Evolutionary conservation across 1,284 basidiomycete genomes (phyloP), one percentile per base, ranked within the genome.

Genomic region (Anthracocystis panici-leucophaei): DNA sequence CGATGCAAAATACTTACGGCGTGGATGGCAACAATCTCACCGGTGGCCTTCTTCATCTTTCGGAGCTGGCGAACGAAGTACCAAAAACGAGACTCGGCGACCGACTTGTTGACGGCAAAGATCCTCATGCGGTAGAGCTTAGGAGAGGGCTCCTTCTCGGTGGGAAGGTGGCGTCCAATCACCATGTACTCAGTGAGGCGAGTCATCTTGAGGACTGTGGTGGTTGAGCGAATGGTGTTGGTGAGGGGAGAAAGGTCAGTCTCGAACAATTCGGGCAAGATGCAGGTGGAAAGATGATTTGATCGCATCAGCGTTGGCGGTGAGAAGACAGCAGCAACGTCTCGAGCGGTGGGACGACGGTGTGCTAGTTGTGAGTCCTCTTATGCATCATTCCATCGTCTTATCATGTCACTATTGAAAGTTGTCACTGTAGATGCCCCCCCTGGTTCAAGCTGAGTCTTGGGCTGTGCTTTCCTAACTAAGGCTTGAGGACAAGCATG

Each of bases 101-200:
- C 94, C 80, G 97, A 88, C 82, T 97, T 94, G 87, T 99, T 99
- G 82, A 93, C 93, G 78, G 97, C 96, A 86, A 99, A 99, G 87
- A 99, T 97, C 87, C 96, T 92, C 96, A 99, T 99, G 85, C 97
- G 93, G 90, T 93, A 98, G 87, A 94, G 93, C 89, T 98, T 97
- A 78, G 96, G 96, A 77, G 90, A 92, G 66, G 94, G 93, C 82
- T 97, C 93, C 79, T 90, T 87, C 89, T 95, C 94, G 66, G 95
- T 95, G 85, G 96, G 96, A 85, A 98, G 89, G 88, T 96, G 95
- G 86, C 96, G 94, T 80, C 97, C 97, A 81, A 99, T 93, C 88
- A 99, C 93, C 88, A 97, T 94, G 89, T 90, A 98, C 90, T 99
- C 96, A 83, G 86, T 87, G 87, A 88, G 69, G 65, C 74, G 60